Base-by-base conservation (phyloP, 1,139 yeast genomes). In the Ashbya aceris region DNA sequence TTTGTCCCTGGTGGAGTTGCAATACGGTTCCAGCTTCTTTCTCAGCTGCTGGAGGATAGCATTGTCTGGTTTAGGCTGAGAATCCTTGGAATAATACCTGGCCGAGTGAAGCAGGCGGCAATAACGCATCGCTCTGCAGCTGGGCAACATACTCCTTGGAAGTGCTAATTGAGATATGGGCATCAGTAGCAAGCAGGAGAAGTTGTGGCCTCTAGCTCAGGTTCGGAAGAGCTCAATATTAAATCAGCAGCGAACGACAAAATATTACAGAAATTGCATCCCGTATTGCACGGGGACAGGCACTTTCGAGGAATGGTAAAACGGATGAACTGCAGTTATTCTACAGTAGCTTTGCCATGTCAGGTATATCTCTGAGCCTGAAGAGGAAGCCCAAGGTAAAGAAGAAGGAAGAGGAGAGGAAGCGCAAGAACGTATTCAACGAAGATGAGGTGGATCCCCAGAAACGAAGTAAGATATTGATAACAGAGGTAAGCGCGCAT, bases 291-390 rank as follows among this genome's bases (percentile, higher is more conserved):
- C 23, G 23, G 23, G 23, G 23, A 17, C 23, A 17, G 23, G 23
- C 23, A 17, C 23, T 17, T 17, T 17, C 23, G 23, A 17, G 23
- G 23, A 17, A 17, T 17, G 23, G 23, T 17, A 17, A 17, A 17
- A 17, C 23, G 23, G 23, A 17, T 17, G 13, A 7, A n/a, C 31
- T n/a, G 31, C 31, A 29, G 31, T 29, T 7, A 7, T 29, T 29
- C 23, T 17, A 12, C 33, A 29, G 79, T 6, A 17, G 23, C 23
- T 17, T 17, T 83, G 58, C 76, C 79, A 51, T 50, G 54, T 43
- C 45, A 29, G 51, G 51, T 3, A 46, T 53, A 38, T 45, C 54
- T 2, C 30, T 53, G n/a, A 49, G 41, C 36, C 42, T 53, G 28
- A 47, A 45, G 40, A 35, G 40, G 28, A 45, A 40, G n/a, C 36